Percentiles rank a stretch among this genome's conserved stretches.
phyloP scores from a whole-genome alignment of 305 asterid genomes.

The Plantago rigida region DNA sequence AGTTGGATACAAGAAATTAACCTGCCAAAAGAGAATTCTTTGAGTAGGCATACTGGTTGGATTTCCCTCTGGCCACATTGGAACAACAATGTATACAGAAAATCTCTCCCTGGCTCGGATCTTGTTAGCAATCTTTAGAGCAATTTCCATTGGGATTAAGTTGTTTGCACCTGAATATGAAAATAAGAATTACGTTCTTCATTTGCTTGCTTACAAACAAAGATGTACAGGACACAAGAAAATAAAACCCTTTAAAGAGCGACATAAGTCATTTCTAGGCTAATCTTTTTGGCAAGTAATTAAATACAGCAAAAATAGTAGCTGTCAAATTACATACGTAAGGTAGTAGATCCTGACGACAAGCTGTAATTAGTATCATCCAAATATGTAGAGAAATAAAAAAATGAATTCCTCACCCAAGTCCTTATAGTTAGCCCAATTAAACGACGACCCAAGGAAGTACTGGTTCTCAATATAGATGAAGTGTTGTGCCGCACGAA shows the following conservation, averaged over 20 bases:
- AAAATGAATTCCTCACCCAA: constrained; percentile 36
- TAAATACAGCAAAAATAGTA: neutral
- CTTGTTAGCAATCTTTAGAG: constrained; percentile 52
- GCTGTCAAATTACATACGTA: neutral
- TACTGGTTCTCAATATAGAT: constrained; percentile 70
- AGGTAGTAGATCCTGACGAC: neutral
- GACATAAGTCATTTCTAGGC: neutral
- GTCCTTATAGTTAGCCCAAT: constrained; percentile 45
- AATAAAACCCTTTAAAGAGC: neutral
- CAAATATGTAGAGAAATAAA: neutral
- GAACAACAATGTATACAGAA: constrained; percentile 52
- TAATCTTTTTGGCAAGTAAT: no score
- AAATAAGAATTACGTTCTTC: constrained; percentile 6
- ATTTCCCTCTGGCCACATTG: constrained; percentile 75
- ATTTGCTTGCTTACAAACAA: constrained; percentile 1
- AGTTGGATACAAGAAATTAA: constrained; percentile 8
- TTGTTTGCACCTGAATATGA: constrained; percentile 50
- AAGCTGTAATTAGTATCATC: neutral
- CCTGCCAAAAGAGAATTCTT: constrained; percentile 70
- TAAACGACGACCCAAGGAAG: constrained; percentile 64
- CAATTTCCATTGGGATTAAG: constrained; percentile 68
- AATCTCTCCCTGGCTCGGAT: constrained; percentile 53
- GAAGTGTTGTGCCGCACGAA: constrained; percentile 62
- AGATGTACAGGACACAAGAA: neutral
- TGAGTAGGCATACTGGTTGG: constrained; percentile 60